Conservation (phyloP, 371 early-diverging fungal genomes). For the Actinomucor elegans region DNA sequence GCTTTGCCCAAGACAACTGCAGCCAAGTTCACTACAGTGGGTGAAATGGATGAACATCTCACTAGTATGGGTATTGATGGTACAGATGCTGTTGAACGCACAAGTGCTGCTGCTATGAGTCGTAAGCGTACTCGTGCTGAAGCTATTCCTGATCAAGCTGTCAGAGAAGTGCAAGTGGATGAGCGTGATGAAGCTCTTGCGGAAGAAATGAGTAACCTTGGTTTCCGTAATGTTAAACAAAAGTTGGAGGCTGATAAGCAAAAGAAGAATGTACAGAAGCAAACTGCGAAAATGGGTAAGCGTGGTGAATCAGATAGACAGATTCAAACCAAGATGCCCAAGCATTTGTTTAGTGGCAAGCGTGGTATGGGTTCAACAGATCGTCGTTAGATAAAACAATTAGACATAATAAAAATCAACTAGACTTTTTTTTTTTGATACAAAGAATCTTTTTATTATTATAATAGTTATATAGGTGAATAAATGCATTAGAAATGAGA, state of each 20-base stretch:
- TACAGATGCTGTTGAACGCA: constrained; percentile 46
- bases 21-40: constrained; percentile 43
- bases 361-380: constrained; percentile 78
- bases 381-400: constrained; percentile 81
- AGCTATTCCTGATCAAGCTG: constrained; percentile 65
- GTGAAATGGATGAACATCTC: constrained; percentile 63
- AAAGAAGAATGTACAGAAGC: constrained; percentile 68
- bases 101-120: constrained; percentile 28
- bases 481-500: no score
- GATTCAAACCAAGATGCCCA: constrained; percentile 90
- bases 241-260: constrained; percentile 75
- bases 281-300: constrained; percentile 76
- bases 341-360: constrained; percentile 96
- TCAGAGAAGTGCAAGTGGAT: constrained; percentile 48
- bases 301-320: constrained; percentile 92
- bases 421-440: no score
- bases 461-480: no score
- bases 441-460: no score
- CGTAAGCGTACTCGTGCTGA: constrained; percentile 76
- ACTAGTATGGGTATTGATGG: constrained; percentile 63
- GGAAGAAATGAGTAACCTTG: constrained; percentile 71
- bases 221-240: constrained; percentile 75
- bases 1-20: constrained; percentile 53
- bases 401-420: no score
- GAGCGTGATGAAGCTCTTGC: constrained; percentile 48